Conservation (phyloP, 805 yeast species). For the Pichia manshurica region DNA sequence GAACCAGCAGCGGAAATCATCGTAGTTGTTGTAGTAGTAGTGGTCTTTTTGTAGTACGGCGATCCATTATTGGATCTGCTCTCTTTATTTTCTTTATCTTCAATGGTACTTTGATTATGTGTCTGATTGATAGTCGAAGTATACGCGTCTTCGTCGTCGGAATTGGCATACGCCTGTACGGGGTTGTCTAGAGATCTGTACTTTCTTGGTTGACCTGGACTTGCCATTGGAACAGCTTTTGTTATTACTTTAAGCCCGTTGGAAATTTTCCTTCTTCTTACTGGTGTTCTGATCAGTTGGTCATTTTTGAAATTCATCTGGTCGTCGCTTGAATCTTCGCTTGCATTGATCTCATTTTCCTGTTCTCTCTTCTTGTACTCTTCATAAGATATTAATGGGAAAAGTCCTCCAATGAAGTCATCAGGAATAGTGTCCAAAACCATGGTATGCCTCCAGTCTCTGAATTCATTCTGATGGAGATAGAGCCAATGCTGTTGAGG, state of each 20-base stretch:
- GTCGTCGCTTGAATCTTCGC: conserved; percentile 25
- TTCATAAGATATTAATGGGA: conserved; percentile 55
- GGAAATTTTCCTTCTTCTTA: conserved; percentile 64
- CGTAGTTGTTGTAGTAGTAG: conserved; percentile 44
- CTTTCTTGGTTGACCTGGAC: conserved; percentile 97
- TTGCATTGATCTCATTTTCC: conserved; percentile 17
- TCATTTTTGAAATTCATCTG: conserved; percentile 18
- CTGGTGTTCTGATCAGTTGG: conserved; percentile 60
- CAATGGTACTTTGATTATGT: conserved; percentile 13
- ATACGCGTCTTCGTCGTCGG: conserved; percentile 32
- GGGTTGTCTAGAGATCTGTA: conserved; percentile 34
- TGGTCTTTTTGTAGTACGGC: conserved; percentile 38
- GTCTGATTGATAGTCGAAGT: conserved; percentile 15
- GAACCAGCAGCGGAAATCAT: conserved; percentile 30
- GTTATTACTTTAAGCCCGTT: conserved; percentile 53
- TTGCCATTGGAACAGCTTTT: conserved; percentile 80
- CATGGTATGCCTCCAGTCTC: conserved; percentile 96
- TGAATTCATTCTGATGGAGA: conserved; percentile 89
- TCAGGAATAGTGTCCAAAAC: conserved; percentile 64
- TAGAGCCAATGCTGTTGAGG: conserved; percentile 99
- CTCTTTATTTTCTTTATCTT: conserved; percentile 16
- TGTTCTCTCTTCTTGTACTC: conserved; percentile 48
- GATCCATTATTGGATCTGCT: conserved; percentile 27
- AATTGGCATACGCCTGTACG: conserved; percentile 28
- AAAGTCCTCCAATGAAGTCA: conserved; percentile 60